A percentile compares a stretch with the other conserved stretches of the same genome.
Evolutionary conservation across 2,329 filamentous ascomycete genomes (phyloP).

Genomic region (Nemania sp.): DNA sequence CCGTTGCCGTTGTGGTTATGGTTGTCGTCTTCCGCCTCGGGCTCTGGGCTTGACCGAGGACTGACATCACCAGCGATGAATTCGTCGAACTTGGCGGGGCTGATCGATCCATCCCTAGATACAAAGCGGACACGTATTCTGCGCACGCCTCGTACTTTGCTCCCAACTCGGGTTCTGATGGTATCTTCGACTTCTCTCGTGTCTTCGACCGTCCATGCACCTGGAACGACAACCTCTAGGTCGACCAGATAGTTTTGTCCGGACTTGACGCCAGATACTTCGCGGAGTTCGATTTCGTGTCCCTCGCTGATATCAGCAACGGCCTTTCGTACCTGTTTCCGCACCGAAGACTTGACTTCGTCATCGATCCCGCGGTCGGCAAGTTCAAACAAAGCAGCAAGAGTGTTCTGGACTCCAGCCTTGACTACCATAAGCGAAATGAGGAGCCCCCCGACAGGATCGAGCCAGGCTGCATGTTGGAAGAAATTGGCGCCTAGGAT

Average conservation of each 20-base stretch:
- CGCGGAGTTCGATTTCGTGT: conserved; percentile 69
- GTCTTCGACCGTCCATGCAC: conserved; percentile 73
- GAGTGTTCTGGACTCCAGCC: conserved; percentile 85
- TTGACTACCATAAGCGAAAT: conserved; percentile 94
- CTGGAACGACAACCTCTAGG: conserved; percentile 80
- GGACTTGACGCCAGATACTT: conserved; percentile 88
- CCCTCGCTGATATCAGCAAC: conserved; percentile 58
- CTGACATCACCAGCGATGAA: conserved; percentile 70
- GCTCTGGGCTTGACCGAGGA: conserved; percentile 60
- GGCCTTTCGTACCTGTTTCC: conserved; percentile 64
- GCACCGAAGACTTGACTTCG: conserved; percentile 75
- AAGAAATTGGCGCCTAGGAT: conserved; percentile 90
- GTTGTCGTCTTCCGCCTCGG: conserved; percentile 55
- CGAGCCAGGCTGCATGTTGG: conserved; percentile 84
- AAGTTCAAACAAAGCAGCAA: conserved; percentile 79
- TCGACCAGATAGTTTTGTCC: conserved; percentile 97
- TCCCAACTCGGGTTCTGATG: conserved; percentile 72
- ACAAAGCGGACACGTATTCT: conserved; percentile 84
- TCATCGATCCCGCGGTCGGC: conserved; percentile 88
- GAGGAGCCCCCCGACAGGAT: conserved; percentile 88
- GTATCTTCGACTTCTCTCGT: conserved; percentile 71
- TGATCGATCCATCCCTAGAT: conserved; percentile 61
- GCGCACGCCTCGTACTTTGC: conserved; percentile 80
- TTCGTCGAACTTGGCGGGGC: conserved; percentile 73
- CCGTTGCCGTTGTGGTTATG: conserved; percentile 48